Conservation (phyloP, 2,329 filamentous ascomycete species). For the Graphiopsis chlorocephala region DNA sequence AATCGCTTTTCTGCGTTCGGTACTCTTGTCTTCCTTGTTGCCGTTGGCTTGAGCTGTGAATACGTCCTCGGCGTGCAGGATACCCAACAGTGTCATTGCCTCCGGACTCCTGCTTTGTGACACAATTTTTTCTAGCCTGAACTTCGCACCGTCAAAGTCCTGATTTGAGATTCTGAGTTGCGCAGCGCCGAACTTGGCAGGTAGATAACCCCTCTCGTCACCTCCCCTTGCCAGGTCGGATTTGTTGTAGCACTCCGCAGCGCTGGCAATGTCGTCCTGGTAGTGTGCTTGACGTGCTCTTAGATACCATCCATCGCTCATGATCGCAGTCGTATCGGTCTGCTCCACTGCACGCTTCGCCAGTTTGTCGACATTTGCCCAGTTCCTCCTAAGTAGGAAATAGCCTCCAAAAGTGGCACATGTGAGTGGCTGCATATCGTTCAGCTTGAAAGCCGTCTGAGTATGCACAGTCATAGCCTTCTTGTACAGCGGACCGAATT, state of each 20-base stretch:
- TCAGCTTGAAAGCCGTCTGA: slow-evolving; percentile 87
- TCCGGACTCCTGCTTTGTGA: slow-evolving; percentile 80
- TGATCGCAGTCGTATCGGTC: slow-evolving; percentile 93
- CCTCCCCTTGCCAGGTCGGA: slow-evolving; percentile 91
- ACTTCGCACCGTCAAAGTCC: slow-evolving; percentile 87
- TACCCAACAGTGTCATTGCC: slow-evolving; percentile 87
- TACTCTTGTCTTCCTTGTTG: slow-evolving; percentile 80
- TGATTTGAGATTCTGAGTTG: slow-evolving; percentile 82
- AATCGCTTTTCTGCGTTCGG: slow-evolving; percentile 83
- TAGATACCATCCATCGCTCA: slow-evolving; percentile 96
- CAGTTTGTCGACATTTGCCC: slow-evolving; percentile 77
- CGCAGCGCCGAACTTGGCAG: slow-evolving; percentile 90
- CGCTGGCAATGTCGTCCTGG: slow-evolving; percentile 68
- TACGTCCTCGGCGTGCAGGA: slow-evolving; percentile 90
- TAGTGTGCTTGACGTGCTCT: slow-evolving; percentile 90
- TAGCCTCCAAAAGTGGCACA: slow-evolving; percentile 89
- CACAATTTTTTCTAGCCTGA: slow-evolving; percentile 89
- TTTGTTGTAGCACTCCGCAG: slow-evolving; percentile 81
- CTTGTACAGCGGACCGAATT: slow-evolving; percentile 82
- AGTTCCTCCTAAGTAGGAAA: slow-evolving; percentile 79
- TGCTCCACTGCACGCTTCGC: slow-evolving; percentile 92
- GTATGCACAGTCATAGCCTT: slow-evolving; percentile 94
- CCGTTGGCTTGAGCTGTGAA: slow-evolving; percentile 72
- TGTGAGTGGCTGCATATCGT: slow-evolving; percentile 85
- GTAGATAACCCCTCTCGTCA: slow-evolving; percentile 83